A percentile compares a stretch with the other conserved stretches of the same genome.
Conservation (phyloP, 768 basidiomycete species). For the Suillus alpinus region DNA sequence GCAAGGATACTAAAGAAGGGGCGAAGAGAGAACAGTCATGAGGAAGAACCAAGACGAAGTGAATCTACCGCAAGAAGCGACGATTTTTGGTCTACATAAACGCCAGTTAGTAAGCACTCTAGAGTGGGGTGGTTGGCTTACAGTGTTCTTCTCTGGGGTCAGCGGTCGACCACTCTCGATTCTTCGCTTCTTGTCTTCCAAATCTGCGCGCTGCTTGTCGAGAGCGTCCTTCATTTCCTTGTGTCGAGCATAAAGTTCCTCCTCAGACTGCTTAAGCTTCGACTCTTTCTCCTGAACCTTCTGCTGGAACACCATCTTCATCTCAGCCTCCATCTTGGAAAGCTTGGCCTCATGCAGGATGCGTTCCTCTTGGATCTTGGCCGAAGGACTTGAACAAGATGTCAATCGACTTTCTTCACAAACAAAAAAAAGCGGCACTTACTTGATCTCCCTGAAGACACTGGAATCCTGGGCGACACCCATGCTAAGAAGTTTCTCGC, state of each 20-base stretch:
- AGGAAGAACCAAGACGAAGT: conserved; percentile 2
- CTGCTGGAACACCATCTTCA: conserved; percentile 99
- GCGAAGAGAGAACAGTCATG: conserved; percentile 26
- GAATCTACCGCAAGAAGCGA: conserved; percentile 34
- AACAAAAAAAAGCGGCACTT: conserved; percentile 31
- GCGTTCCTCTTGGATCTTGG: conserved; percentile 94
- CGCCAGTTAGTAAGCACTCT: conserved; percentile 11
- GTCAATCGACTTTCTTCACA: conserved; percentile 13
- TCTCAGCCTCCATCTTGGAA: conserved; percentile 99
- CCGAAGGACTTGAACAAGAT: conserved; percentile 70
- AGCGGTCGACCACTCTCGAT: conserved; percentile 92
- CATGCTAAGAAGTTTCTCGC: conserved; percentile 94
- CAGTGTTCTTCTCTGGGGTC: conserved; percentile 90
- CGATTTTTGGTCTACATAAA: conserved; percentile 32
- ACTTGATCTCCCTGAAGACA: conserved; percentile 99
- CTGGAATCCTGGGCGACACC: conserved; percentile 96
- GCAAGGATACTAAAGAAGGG: conserved; percentile 37
- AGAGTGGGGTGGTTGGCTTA: conserved; percentile 38
- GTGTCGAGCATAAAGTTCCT: conserved; percentile 97
- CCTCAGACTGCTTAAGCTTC: conserved; percentile 98
- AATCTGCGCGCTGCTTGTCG: conserved; percentile 91
- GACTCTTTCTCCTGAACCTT: conserved; percentile 99
- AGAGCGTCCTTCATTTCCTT: conserved; percentile 99
- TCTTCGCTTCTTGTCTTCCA: conserved; percentile 98
- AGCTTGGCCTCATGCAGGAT: conserved; percentile 95